These are phyloP conservation scores for Mycena leptocephala DNA, from an alignment of 768 basidiomycete genomes.

Conservation along the genomic window DNA sequence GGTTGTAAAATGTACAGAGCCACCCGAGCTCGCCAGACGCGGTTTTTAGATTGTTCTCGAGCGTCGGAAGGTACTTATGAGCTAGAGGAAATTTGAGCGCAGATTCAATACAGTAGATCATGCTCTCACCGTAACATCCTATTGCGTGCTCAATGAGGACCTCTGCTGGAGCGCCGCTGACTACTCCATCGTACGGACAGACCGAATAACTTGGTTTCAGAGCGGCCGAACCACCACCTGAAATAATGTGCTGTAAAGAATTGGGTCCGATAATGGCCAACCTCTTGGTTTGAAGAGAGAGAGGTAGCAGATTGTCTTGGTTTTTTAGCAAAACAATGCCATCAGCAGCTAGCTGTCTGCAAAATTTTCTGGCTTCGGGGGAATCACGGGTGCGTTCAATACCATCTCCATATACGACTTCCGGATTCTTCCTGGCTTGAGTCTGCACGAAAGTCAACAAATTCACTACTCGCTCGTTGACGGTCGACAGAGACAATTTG, in stretches of 20 bases:
- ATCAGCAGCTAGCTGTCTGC: constrained; percentile 71
- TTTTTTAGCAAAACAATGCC: constrained; percentile 82
- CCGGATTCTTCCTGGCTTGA: constrained; percentile 68
- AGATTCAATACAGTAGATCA: constrained; percentile 1
- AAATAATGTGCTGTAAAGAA: constrained; percentile 75
- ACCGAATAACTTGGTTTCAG: constrained; percentile 78
- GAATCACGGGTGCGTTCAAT: constrained; percentile 70
- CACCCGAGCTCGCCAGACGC: constrained; percentile 71
- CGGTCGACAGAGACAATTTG: constrained; percentile 63
- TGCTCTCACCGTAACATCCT: constrained; percentile 73
- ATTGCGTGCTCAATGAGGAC: constrained; percentile 70
- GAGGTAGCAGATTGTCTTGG: constrained; percentile 67
- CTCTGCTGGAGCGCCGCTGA: constrained; percentile 62
- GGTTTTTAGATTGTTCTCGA: constrained; percentile 73
- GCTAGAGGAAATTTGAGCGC: constrained; percentile 51
- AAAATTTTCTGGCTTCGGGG: constrained; percentile 66
- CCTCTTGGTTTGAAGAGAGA: constrained; percentile 59
- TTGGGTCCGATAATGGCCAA: constrained; percentile 82
- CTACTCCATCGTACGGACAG: constrained; percentile 76
- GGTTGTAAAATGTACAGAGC: constrained; percentile 75
- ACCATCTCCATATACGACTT: constrained; percentile 76
- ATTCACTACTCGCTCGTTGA: constrained; percentile 67
- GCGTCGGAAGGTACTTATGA: constrained; percentile 78
- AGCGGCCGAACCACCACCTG: constrained; percentile 86
- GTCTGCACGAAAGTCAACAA: constrained; percentile 73